phyloP scores from a whole-genome alignment of 164 flowering plant genomes.

The Saururus chinensis region DNA sequence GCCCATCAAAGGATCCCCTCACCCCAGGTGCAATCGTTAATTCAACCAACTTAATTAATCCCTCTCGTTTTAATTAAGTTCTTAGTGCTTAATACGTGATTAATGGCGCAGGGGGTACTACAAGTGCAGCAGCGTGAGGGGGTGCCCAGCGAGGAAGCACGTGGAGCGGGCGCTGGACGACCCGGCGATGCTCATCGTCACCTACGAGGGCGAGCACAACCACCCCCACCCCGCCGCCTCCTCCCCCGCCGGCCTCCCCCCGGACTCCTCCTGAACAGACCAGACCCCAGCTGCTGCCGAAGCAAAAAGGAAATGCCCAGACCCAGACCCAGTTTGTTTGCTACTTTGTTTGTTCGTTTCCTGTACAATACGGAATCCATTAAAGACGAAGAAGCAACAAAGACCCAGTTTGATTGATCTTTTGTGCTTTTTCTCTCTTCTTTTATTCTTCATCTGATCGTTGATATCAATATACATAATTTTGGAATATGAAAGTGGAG shows the following conservation, averaged over 20 bases:
- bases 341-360: too few species aligned
- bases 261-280: conserved; percentile 7
- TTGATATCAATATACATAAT: too few species aligned
- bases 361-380: too few species aligned
- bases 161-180: conserved; percentile 64
- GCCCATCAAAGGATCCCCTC: conserved; percentile 83
- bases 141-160: conserved; percentile 85
- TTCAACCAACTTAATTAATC: not conserved
- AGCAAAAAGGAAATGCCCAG: too few species aligned
- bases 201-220: conserved; percentile 77
- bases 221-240: conserved; percentile 14
- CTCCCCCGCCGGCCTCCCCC: not conserved
- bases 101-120: conserved; percentile 48
- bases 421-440: too few species aligned
- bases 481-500: too few species aligned
- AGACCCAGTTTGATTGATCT: too few species aligned
- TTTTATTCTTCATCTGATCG: too few species aligned
- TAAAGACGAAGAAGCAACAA: too few species aligned
- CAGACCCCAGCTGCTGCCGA: too few species aligned
- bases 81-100: not conserved
- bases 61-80: not conserved
- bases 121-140: conserved; percentile 65
- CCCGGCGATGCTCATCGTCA: conserved; percentile 67
- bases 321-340: too few species aligned
- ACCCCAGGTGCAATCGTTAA: conserved; percentile 47